Base-by-base conservation (phyloP, 345 rosid species). In the Sisymbrium altissimum region DNA sequence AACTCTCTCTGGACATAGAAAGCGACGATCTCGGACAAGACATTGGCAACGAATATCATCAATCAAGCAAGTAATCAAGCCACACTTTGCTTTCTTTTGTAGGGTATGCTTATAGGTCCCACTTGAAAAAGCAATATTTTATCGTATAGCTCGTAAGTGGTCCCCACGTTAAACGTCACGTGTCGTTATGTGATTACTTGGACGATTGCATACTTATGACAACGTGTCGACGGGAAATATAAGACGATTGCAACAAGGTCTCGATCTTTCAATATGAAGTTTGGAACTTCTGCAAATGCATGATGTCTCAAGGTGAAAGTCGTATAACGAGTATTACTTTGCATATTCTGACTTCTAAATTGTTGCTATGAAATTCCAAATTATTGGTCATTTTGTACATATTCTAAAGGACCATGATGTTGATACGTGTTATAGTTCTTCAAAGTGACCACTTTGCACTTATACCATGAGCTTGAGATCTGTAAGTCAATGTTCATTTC, bases 1-100 rank as follows among this genome's bases (percentile, higher is more conserved):
- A 60, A 8, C 59, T 60, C 59, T 48, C 49, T 48, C 59, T 21
- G 19, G 59, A 44, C 44, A 32, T 45, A 9, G 59, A 71, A 71
- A 59, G 67, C 67, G 58, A 71, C 66, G 18, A n/a, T 70, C 18
- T 33, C 29, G 27, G 74, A 70, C 66, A 46, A 70, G 67, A 61
- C 76, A 29, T 39, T 39, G 75, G 52, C 75, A 71, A 7, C 59
- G 66, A 70, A 70, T 33, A 35, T 23, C 29, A 59, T 35, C 48
- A 59, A 58, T 58, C 63, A 58, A 35, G 43, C 9, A 23, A 49
- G 52, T 15, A 45, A 15, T 45, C 35, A 61, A 70, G 38, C 25
- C 18, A 60, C 60, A 61, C 30, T 49, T 71, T 61, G 68, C 68
- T 50, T 71, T 71, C 52, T 48, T 57, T 60, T 46, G 60, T 25